Conservation (phyloP, 805 yeast species). For the Pichia gijzeniarum region DNA sequence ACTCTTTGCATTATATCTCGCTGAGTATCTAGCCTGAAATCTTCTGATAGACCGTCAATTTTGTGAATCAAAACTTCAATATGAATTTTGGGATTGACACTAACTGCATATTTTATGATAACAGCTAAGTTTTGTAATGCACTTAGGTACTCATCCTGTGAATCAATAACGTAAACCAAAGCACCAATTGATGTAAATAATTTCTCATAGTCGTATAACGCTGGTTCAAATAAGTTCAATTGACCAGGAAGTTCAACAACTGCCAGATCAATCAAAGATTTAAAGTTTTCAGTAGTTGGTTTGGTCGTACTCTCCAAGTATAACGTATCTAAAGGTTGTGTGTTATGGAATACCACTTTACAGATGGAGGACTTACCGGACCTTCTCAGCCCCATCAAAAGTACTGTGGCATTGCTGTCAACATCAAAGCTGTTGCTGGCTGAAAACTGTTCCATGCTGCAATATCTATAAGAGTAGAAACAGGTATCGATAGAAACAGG, state of each 20-base stretch:
- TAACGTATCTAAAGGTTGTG: constrained; percentile 91
- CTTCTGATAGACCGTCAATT: constrained; percentile 92
- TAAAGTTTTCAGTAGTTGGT: constrained; percentile 80
- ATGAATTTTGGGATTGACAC: constrained; percentile 76
- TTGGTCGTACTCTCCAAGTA: constrained; percentile 85
- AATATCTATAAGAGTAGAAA: background rate
- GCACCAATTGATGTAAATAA: constrained; percentile 82
- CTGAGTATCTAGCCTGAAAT: constrained; percentile 88
- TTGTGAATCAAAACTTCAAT: constrained; percentile 93
- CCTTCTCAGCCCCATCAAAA: constrained; percentile 81
- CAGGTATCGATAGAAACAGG: background rate
- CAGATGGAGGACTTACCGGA: constrained; percentile 95
- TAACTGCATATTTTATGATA: constrained; percentile 82
- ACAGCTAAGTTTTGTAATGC: constrained; percentile 84
- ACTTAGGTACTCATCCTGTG: constrained; percentile 90
- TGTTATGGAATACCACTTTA: constrained; percentile 91
- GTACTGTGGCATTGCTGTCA: constrained; percentile 70
- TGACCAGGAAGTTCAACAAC: constrained; percentile 97
- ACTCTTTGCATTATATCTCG: constrained; percentile 95
- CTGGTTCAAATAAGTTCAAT: constrained; percentile 79
- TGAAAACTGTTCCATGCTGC: constrained; percentile 3
- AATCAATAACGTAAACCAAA: constrained; percentile 87
- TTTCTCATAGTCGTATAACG: constrained; percentile 63
- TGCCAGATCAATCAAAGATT: constrained; percentile 76
- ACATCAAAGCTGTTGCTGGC: constrained; percentile 26